Base-by-base conservation (phyloP, 1,139 yeast species). In the Yamadazyma pseudoaaseri region DNA sequence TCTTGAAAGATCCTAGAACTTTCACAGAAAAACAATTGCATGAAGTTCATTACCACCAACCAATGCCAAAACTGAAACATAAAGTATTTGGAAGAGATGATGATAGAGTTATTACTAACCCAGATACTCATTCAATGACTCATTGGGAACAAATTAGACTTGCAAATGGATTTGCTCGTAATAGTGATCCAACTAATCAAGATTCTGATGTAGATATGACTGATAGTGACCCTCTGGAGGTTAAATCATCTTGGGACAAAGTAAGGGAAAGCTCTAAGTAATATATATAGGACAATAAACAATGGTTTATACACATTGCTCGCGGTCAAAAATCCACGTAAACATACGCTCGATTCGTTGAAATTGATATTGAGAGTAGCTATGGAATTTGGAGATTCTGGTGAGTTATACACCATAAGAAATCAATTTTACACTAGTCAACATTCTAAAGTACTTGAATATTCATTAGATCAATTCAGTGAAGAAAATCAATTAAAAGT, bases 381-480 rank as follows among this genome's bases (percentile, higher is more conserved):
- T 27, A 65, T 65, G 72, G 69, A 65, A 42, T 64, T 63, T 39
- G 55, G 63, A 31, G 71, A 65, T 42, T 63, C 70, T 2, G 67
- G 67, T 16, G 76, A 70, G 48, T 52, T 70, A 23, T 70, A 61
- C 51, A 63, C 63, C 31, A 57, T 71, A 27, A 58, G 70, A 39
- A 69, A 65, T 51, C 74, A 71, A 45, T 72, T 71, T 51, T 70
- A 60, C 49, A 67, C 76, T 25, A 61, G 65, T 41, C 78, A 71
- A 45, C 66, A 66, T 49, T 52, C 53, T 28, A 60, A 62, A 42
- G 76, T 71, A 5, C 48, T 48, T 29, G 49, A 54, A 4, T 58
- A 66, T 39, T 37, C 56, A 6, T 44, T 61, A 29, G 63, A 57
- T 16, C 64, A 53, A 41, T 70, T 68, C 45, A 58, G 70, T 3